phyloP scores from a whole-genome alignment of 2,329 filamentous ascomycete species.

The Cytospora schulzeri region DNA sequence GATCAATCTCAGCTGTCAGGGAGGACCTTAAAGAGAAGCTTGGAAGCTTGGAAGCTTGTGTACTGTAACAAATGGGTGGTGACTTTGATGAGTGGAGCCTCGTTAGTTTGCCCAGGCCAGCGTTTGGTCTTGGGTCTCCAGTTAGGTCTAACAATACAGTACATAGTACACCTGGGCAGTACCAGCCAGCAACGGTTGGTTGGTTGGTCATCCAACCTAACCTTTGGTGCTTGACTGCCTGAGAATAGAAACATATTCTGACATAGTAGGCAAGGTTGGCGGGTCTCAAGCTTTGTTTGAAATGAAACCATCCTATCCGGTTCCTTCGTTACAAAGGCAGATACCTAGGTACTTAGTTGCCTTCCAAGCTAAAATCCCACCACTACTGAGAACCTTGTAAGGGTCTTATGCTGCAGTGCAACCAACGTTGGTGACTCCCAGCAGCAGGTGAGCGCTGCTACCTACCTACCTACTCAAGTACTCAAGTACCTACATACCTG shows the following conservation, averaged over 20 bases:
- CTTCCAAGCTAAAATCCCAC: not conserved
- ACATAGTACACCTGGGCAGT: too few relatives aligned
- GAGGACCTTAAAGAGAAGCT: not conserved
- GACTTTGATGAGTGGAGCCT: not conserved
- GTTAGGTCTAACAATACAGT: too few relatives aligned
- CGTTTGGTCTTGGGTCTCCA: too few relatives aligned
- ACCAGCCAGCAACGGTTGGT: too few relatives aligned
- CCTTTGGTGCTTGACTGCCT: not conserved
- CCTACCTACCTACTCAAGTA: too few relatives aligned
- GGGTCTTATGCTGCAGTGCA: not conserved
- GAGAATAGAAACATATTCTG: not conserved
- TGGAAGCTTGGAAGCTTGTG: not conserved
- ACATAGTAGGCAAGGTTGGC: too few relatives aligned
- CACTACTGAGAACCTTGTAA: not conserved
- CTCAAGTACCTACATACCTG: too few relatives aligned
- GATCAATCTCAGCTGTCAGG: not conserved
- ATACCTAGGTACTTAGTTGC: not conserved
- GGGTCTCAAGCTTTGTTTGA: conserved; percentile 5
- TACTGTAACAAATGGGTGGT: not conserved
- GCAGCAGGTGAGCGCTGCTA: too few relatives aligned
- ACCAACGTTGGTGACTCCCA: not conserved
- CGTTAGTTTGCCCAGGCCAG: not conserved
- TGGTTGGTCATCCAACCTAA: too few relatives aligned
- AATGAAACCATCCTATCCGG: conserved; percentile 11
- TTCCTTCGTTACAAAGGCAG: not conserved